Base-by-base conservation (phyloP, 306 rosid genomes). In the Glycine tomentella region DNA sequence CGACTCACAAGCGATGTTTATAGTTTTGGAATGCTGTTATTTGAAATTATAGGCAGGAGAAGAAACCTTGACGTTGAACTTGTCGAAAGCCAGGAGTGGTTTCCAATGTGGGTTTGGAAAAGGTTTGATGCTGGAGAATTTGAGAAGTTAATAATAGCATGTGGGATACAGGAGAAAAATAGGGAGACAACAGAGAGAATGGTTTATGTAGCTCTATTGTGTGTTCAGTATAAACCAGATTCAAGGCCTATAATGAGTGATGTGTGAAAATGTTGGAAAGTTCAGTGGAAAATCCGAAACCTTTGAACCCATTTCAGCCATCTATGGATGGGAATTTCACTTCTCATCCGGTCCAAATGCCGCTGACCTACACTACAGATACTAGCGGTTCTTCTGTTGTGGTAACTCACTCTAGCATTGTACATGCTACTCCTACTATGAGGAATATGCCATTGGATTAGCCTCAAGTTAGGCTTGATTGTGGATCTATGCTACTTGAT, bases 231-330 rank as follows among this genome's bases (percentile, higher is more conserved):
- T 33, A 73, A 53, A 12, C 88, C 90, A 0, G 64, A 82, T 12
- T 71, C 6, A 11, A 86, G 90, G n/a, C n/a, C n/a, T n/a, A n/a
- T n/a, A n/a, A n/a, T n/a, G n/a, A n/a, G n/a, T n/a, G n/a, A 42
- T 36, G 81, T 84, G 53, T 82, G 72, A 87, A 85, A 68, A 82
- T 84, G 88, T 76, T 87, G 74, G 90, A 89, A 81, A 89, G n/a
- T n/a, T n/a, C n/a, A n/a, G n/a, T n/a, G n/a, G n/a, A n/a, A n/a
- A n/a, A n/a, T n/a, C n/a, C n/a, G n/a, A n/a, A n/a, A n/a, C n/a
- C n/a, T n/a, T 45, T 72, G 48, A 74, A 86, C 44, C 90, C 88
- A 13, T 90, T 84, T 59, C 81, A 63, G 82, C 64, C 86, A 48
- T 1, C 62, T 69, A 76, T 78, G 67, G 45, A 17, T 36, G 56